Conservation (phyloP, 2,329 filamentous ascomycete genomes). For the Trichoderma oligosporum region DNA sequence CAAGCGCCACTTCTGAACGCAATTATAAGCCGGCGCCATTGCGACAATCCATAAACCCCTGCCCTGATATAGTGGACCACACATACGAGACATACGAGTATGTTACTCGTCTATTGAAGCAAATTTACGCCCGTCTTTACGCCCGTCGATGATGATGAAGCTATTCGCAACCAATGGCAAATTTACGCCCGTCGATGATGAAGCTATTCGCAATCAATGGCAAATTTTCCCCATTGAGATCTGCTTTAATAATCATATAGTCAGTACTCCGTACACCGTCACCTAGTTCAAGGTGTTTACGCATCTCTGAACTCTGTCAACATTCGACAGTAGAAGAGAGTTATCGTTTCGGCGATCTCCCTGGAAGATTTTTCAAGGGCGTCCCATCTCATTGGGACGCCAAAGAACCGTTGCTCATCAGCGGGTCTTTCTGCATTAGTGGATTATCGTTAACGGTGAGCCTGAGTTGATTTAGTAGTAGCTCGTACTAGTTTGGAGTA, state of each 20-base stretch:
- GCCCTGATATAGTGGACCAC: background rate
- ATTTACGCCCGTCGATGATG: no score
- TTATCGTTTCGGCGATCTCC: background rate
- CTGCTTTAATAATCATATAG: no score
- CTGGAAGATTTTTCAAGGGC: background rate
- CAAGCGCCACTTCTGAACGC: background rate
- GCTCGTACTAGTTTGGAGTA: background rate
- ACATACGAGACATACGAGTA: no score
- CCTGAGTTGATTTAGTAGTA: background rate
- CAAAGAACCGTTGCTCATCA: background rate
- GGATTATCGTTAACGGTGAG: background rate
- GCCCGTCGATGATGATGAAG: background rate
- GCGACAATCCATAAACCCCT: background rate
- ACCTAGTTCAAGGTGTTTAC: background rate
- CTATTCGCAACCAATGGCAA: no score
- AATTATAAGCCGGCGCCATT: background rate
- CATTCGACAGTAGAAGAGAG: background rate
- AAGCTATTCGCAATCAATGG: no score
- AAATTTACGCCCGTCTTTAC: background rate
- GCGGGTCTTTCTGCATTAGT: background rate
- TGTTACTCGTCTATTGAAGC: background rate
- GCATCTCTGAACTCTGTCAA: background rate
- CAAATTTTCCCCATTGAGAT: no score
- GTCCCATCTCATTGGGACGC: constrained; percentile 2
- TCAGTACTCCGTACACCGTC: background rate